phyloP scores from a whole-genome alignment of 108 stramenopile species.

The Nitzschia sp. region DNA sequence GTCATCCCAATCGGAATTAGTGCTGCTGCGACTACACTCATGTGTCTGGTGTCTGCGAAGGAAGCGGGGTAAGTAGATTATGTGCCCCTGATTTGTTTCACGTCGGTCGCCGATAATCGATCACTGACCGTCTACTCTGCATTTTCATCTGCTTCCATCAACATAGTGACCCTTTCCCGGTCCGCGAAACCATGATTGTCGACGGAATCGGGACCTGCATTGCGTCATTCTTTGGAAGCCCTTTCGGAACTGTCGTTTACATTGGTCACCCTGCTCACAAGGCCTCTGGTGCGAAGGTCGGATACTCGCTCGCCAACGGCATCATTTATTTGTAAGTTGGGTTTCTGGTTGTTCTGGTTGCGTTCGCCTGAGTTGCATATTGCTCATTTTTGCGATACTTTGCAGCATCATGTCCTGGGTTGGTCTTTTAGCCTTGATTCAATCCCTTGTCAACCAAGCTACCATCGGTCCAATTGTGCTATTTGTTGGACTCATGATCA shows the following conservation, averaged over 20 bases:
- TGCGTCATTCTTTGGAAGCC: slow-evolving; percentile 57
- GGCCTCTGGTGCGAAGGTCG: slow-evolving; percentile 48
- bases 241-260: slow-evolving; percentile 67
- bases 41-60: slow-evolving; percentile 58
- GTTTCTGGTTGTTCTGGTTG: not conserved
- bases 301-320: slow-evolving; percentile 61
- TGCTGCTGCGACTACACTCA: slow-evolving; percentile 37
- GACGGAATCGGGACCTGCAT: slow-evolving; percentile 74
- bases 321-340: slow-evolving; percentile 38
- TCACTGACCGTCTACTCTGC: too few relatives aligned
- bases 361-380: not conserved
- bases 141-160: not conserved
- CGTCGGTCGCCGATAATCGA: too few relatives aligned
- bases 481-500: slow-evolving; percentile 49
- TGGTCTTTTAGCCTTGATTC: slow-evolving; percentile 45
- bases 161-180: slow-evolving; percentile 48
- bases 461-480: slow-evolving; percentile 60
- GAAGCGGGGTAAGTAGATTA: slow-evolving; percentile 54
- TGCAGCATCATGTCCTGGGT: slow-evolving; percentile 37
- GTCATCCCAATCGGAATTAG: slow-evolving; percentile 56
- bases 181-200: slow-evolving; percentile 61
- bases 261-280: slow-evolving; percentile 79
- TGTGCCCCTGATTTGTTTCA: too few relatives aligned
- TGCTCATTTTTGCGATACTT: not conserved
- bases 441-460: slow-evolving; percentile 30